Conservation (phyloP, 163 green algal species). For the Chlamydomonas reinhardtii region DNA sequence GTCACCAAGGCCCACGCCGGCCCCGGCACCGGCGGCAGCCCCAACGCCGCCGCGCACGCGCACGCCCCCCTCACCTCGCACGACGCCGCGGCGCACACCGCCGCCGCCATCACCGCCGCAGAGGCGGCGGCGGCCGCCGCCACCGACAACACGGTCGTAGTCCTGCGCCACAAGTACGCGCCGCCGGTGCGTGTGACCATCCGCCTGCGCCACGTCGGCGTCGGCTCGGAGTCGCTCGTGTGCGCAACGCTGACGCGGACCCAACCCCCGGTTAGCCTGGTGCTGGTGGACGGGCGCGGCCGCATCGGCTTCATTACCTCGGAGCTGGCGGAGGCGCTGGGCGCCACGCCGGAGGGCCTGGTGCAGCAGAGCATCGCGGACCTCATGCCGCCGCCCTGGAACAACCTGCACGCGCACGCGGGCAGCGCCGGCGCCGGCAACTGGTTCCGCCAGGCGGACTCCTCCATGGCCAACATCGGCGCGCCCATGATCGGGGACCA, state of each 20-base stretch:
- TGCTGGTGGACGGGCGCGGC: slow-evolving; percentile 30
- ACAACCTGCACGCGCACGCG: slow-evolving; percentile 13
- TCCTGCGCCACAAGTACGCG: slow-evolving; percentile 32
- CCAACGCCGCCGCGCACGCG: neutral
- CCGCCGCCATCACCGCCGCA: slow-evolving; percentile 5
- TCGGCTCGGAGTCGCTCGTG: neutral
- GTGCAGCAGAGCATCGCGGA: slow-evolving; percentile 5
- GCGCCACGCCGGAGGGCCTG: slow-evolving; percentile 17
- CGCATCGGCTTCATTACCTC: slow-evolving; percentile 26
- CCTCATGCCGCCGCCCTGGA: slow-evolving; percentile 41
- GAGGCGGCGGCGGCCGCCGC: neutral
- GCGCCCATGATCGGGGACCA: slow-evolving; percentile 2
- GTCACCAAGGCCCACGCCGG: neutral
- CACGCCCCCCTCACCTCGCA: neutral
- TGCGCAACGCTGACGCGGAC: slow-evolving; percentile 13
- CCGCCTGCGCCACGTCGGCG: neutral
- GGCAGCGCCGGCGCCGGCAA: slow-evolving; percentile 4
- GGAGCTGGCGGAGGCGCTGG: slow-evolving; percentile 29
- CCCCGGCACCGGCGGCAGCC: too few species aligned
- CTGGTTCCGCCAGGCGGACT: slow-evolving; percentile 30
- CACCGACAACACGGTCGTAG: neutral
- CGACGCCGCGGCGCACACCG: neutral
- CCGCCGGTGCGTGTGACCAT: slow-evolving; percentile 15
- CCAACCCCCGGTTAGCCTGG: slow-evolving; percentile 27
- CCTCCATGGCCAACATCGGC: slow-evolving; percentile 8